Evolutionary conservation across 1,139 yeast species (phyloP), one percentile per base, ranked within the genome.

Genomic region (Kodamaea derodonti): DNA sequence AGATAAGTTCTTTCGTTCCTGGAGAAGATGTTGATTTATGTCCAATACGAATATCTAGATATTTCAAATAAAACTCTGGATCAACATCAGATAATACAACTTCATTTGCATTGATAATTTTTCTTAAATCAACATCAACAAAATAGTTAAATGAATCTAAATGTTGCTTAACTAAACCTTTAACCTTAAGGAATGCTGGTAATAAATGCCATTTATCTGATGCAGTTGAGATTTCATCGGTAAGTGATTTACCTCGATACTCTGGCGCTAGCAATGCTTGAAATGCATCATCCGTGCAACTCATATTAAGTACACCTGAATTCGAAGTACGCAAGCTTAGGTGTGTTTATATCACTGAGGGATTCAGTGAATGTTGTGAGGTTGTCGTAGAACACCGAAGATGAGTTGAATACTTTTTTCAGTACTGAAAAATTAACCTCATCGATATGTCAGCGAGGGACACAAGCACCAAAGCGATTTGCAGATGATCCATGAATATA

Each of bases 141-240:
- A 92, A 92, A 62, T 86, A 92, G 56, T 92, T 90, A 72, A 88
- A 92, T 13, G 98, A 92, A 54, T 92, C 98, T 54, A 94, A 69
- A 67, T 92, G 98, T 64, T 92, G 99, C 53, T 94, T 92, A 31
- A 92, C 97, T 33, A 92, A 69, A 35, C 99, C 99, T 58, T 92
- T 92, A 30, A 94, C 96, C 54, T 88, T 88, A 41, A 92, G 67
- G 54, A 92, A 92, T 0, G 98, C 98, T 0, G 99, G 99, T 30
- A 92, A 64, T 36, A 92, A 69, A 49, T 92, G 84, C 99, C 99
- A 92, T 61, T 92, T 92, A 60, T 92, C 99, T 52, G 84, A 69
- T 11, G 95, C 95, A 0, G 97, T 87, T 49, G 79, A 79, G 56
- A 92, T 83, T 46, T 85, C 86, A 63, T 92, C 99, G 2, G 95